Conservation (phyloP, 2,329 filamentous ascomycete species). For the Diplodia seriata region DNA sequence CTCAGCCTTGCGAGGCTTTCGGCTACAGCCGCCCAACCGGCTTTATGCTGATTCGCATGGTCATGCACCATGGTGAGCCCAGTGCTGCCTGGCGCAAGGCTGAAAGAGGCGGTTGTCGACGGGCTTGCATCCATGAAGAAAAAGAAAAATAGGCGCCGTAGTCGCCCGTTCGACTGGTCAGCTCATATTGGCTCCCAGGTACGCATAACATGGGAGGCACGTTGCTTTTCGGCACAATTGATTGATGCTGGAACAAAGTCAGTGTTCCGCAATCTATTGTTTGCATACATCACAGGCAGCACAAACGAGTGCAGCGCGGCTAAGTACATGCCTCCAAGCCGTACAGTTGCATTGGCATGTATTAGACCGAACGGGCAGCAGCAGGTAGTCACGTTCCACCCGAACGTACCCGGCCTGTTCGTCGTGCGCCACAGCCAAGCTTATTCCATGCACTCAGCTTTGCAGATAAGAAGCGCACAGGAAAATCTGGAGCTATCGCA, state of each 20-base stretch:
- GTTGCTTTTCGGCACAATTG: not conserved
- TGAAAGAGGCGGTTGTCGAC: slow-evolving; percentile 11
- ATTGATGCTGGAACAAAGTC: no score
- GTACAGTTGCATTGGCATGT: not conserved
- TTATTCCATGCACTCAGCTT: slow-evolving; percentile 10
- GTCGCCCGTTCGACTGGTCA: not conserved
- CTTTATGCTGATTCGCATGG: slow-evolving; percentile 22
- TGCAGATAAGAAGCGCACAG: not conserved
- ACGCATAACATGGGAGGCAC: not conserved
- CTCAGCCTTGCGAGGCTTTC: slow-evolving; percentile 23
- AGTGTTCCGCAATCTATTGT: not conserved
- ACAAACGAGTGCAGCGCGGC: slow-evolving; percentile 2
- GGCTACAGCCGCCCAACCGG: slow-evolving; percentile 6
- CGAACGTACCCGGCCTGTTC: not conserved
- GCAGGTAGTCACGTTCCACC: not conserved
- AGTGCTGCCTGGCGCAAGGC: slow-evolving; percentile 18
- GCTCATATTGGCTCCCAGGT: slow-evolving; percentile 10
- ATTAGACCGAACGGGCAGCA: not conserved
- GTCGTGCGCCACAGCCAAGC: slow-evolving; percentile 3
- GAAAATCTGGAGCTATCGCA: not conserved
- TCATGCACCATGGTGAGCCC: slow-evolving; percentile 2
- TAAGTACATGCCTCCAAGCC: slow-evolving; percentile 5
- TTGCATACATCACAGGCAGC: not conserved
- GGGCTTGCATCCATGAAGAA: slow-evolving; percentile 7
- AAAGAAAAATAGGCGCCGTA: slow-evolving; percentile 10